Base-by-base conservation (phyloP, 139 green algal species). In the Chlamydomonas sp. region DNA sequence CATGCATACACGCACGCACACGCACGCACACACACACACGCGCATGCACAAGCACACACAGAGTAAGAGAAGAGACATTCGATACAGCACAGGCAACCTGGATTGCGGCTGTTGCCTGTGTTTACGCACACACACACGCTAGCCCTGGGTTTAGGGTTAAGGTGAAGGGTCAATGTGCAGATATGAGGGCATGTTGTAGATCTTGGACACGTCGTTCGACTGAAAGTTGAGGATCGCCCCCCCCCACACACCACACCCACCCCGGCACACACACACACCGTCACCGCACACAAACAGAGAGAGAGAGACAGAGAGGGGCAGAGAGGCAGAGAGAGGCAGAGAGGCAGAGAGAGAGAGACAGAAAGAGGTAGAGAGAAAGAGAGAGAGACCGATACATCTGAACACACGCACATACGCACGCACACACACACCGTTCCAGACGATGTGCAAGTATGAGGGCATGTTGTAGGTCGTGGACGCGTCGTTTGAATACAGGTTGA, bases 381-480 rank as follows among this genome's bases (percentile, higher is more conserved):
- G 43, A 54, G 43, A 20, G 43, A 54, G 43, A 20, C 16, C 13
- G 43, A 20, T 13, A 13, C 43, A 20, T 54, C 20, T 20, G 16
- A 1, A 48, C 38, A 34, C 61, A 43, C 50, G n/a, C n/a, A n/a
- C 34, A 59, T 20, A 10, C 47, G 20, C 34, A 54, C 13, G 13
- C 43, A 54, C 43, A 26, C 43, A 54, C 13, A 43, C 29, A 50
- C 80, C 87, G 58, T 81, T 88, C 88, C 90, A 96, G 43, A 47
- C 35, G 65, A 62, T 71, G 33, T 71, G 65, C 38, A 49, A n/a
- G 13, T n/a, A 43, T 34, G 10, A 26, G 64, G 20, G 28, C 8
- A 31, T 4, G 48, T 54, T 54, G 16, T 54, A 54, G 35, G 22
- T 33, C 28, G 3, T 43, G 33, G 22, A 31, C 34, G 30, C 50